Base-by-base conservation (phyloP, 768 basidiomycete species). In the Cystofilobasidium ferigula region DNA sequence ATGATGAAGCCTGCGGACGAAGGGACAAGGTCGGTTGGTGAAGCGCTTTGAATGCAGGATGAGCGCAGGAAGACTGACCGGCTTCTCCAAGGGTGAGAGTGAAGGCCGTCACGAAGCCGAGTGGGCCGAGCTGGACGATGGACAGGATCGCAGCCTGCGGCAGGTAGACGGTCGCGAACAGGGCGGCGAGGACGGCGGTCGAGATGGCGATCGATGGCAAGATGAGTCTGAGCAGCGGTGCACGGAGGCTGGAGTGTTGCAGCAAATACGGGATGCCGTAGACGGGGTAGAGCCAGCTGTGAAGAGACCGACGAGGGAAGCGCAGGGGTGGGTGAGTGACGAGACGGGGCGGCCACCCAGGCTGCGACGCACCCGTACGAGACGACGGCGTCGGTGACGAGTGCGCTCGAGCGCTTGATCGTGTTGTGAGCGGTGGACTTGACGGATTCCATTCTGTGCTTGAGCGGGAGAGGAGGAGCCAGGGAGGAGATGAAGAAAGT, bases 51-150 rank as follows among this genome's bases (percentile, higher is more conserved):
- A 35, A 2, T 34, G 8, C 6, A 26, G 56, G n/a, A 35, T 10
- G 24, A 34, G 47, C 9, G 30, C 10, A n/a, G 34, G 9, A 40
- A 18, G 57, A 54, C 64, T 32, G 28, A 66, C 48, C 60, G 32
- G 65, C 56, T 13, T 61, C 65, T n/a, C 16, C 51, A 1, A 67
- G 54, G 30, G 57, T 53, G 40, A 67, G 26, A 9, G 48, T 38
- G 53, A 67, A 26, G 35, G 65, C 65, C 4, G 58, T 61, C 12
- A 62, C 43, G 42, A 67, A 62, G 34, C 65, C 65, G 26, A 48
- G 42, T n/a, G 65, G 65, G 13, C 65, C 65, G 32, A 67, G 60
- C 38, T 67, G 65, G 26, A 67, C 30, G 54, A 62, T n/a, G 26
- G 53, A 42, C 34, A 67, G 60, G n/a, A 62, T 38, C 32, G 57